Evolutionary conservation across 2,329 filamentous ascomycete species (phyloP).

Genomic region (Tolypocladium pustulatum): DNA sequence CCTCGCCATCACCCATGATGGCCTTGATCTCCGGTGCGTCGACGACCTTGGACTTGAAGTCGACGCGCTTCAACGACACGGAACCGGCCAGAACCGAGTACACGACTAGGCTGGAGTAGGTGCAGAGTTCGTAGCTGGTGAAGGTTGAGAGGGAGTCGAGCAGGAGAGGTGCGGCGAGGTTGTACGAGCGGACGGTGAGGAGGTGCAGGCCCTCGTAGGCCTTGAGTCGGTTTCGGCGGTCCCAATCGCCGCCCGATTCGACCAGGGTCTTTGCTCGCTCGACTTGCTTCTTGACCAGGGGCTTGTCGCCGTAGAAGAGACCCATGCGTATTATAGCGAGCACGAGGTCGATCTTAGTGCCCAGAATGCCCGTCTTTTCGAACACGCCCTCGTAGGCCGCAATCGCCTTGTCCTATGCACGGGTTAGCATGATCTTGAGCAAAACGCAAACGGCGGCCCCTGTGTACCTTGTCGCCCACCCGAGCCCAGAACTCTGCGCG

Average conservation of each 20-base stretch:
- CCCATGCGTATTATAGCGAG: constrained; percentile 93
- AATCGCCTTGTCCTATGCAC: constrained; percentile 76
- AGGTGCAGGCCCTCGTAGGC: constrained; percentile 94
- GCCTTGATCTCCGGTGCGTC: constrained; percentile 98
- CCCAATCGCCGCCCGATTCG: constrained; percentile 95
- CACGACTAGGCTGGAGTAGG: constrained; percentile 86
- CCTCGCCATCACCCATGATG: constrained; percentile 80
- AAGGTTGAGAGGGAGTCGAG: constrained; percentile 97
- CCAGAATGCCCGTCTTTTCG: constrained; percentile 94
- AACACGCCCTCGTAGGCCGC: constrained; percentile 86
- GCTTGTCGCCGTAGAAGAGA: constrained; percentile 90
- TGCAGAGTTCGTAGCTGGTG: constrained; percentile 97
- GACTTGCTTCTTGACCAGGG: constrained; percentile 86
- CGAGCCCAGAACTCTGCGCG: constrained; percentile 92
- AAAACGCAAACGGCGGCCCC: not conserved
- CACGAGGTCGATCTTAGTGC: constrained; percentile 93
- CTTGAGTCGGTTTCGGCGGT: constrained; percentile 95
- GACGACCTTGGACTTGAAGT: constrained; percentile 98
- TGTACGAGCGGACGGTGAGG: constrained; percentile 85
- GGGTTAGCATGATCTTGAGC: constrained; percentile 7
- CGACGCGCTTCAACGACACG: constrained; percentile 87
- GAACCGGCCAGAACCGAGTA: constrained; percentile 94
- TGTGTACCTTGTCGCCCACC: constrained; percentile 80
- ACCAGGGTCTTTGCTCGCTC: constrained; percentile 84
- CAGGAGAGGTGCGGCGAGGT: constrained; percentile 77